Evolutionary conservation across 306 rosid genomes (phyloP).

Genomic region (Lupinus albus): DNA sequence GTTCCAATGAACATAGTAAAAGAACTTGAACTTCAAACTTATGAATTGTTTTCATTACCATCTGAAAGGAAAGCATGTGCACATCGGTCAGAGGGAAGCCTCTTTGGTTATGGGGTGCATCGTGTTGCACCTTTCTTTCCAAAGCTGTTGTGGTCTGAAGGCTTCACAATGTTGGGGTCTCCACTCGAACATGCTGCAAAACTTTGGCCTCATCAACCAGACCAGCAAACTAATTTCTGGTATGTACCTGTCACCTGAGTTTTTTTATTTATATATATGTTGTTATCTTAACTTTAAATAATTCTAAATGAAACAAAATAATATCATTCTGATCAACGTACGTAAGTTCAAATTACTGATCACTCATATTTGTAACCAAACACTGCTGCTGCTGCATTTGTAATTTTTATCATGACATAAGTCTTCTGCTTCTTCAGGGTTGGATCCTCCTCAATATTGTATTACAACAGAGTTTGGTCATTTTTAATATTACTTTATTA

Average conservation of each 20-base stretch:
- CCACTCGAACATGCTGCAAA: conserved; percentile 45
- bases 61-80: conserved; percentile 42
- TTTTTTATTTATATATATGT: too few relatives aligned
- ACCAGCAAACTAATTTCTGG: conserved; percentile 48
- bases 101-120: conserved; percentile 54
- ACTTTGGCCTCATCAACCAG: conserved; percentile 54
- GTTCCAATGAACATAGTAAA: conserved; percentile 31
- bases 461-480: too few relatives aligned
- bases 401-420: too few relatives aligned
- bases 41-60: conserved; percentile 47
- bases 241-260: conserved; percentile 25
- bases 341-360: too few relatives aligned
- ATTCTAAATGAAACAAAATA: too few relatives aligned
- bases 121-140: conserved; percentile 36
- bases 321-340: too few relatives aligned
- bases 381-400: too few relatives aligned
- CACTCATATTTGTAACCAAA: too few relatives aligned
- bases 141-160: conserved; percentile 57
- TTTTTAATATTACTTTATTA: too few relatives aligned
- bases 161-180: conserved; percentile 49
- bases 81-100: conserved; percentile 36
- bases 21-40: conserved; percentile 34
- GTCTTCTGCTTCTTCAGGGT: too few relatives aligned
- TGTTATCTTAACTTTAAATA: too few relatives aligned
- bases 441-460: too few relatives aligned